Percentiles rank a stretch among this genome's conserved stretches.
These are phyloP conservation scores for Aspergillus sojae DNA, from an alignment of 2,329 filamentous ascomycete genomes.

Conservation along the genomic window DNA sequence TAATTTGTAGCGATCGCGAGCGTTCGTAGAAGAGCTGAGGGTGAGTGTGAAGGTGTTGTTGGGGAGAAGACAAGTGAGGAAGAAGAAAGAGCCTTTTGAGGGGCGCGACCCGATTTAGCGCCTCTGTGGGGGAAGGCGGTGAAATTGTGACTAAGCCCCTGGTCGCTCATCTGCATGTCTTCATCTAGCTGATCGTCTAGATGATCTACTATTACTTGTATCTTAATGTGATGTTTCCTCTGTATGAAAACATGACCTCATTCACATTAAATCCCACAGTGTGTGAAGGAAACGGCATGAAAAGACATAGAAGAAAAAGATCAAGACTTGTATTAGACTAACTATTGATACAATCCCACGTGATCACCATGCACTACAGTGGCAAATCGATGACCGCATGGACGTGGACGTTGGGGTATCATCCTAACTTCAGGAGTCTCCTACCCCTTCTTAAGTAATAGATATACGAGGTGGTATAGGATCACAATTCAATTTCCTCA, in stretches of 20 bases:
- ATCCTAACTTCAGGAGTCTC: background rate
- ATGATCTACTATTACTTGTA: background rate
- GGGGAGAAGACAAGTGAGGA: conserved; percentile 31
- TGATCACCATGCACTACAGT: background rate
- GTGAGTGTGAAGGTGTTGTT: conserved; percentile 23
- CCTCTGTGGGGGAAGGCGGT: conserved; percentile 37
- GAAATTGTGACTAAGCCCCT: conserved; percentile 21
- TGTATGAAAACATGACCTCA: background rate
- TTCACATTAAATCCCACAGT: background rate
- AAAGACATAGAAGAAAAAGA: background rate
- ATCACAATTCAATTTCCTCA: background rate
- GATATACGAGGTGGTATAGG: background rate
- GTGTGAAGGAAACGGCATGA: background rate
- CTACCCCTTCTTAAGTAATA: background rate
- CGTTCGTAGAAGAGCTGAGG: conserved; percentile 19
- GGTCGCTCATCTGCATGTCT: background rate
- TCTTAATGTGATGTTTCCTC: background rate
- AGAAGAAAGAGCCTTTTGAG: conserved; percentile 41
- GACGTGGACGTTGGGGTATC: background rate
- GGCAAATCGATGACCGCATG: conserved; percentile 2
- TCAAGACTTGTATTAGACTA: conserved; percentile 3
- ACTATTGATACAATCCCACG: conserved; percentile 1
- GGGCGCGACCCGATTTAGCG: conserved; percentile 26
- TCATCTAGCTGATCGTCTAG: background rate
- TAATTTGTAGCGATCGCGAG: conserved; percentile 26